Evolutionary conservation across 768 basidiomycete genomes (phyloP), one percentile per base, ranked within the genome.

Genomic region (Boletellus ananiceps): DNA sequence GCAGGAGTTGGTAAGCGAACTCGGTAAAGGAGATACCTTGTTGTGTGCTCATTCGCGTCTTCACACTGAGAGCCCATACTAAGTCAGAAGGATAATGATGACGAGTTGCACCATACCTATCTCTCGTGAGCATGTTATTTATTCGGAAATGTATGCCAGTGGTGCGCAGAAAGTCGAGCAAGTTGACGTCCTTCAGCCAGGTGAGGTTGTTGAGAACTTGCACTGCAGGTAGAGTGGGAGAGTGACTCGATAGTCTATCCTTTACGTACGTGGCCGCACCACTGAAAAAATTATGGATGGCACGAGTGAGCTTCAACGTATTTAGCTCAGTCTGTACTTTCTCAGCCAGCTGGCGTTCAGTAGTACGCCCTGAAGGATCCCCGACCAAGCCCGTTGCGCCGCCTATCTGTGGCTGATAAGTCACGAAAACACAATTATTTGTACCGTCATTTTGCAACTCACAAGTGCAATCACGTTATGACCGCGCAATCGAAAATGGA

Each of bases 1-100:
- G 96, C 23, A 99, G 77, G 19, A 99, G 81, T 62, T 99, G 96
- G 66, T 99, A 99, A 4, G 90, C 84, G 70, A 99, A 98, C 65
- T 99, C 96, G 16, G 94, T 93, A 72, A 95, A 99, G n/a, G 94
- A 96, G 52, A 98, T 85, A 39, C 95, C 95, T 58, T 84, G 80
- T 53, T 86, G 82, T 0, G 89, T 83, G 6, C 74, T 71, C 46
- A 97, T 74, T 23, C 95, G 86, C 25, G 81, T 79, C 51, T 85
- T 85, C 33, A 96, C 93, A 57, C 94, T 96, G 52, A 33, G 29
- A 45, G 40, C 12, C 8, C 23, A 36, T 19, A 19, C 19, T 19
- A 34, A 9, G 53, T 60, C 49, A 59, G 57, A 41, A 36, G 1
- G 34, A 45, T 19, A 19, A 16, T 40, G 13, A 15, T 2, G 14